Evolutionary conservation across 139 green algal species (phyloP).

Genomic region (Tetradesmus lagerheimii): DNA sequence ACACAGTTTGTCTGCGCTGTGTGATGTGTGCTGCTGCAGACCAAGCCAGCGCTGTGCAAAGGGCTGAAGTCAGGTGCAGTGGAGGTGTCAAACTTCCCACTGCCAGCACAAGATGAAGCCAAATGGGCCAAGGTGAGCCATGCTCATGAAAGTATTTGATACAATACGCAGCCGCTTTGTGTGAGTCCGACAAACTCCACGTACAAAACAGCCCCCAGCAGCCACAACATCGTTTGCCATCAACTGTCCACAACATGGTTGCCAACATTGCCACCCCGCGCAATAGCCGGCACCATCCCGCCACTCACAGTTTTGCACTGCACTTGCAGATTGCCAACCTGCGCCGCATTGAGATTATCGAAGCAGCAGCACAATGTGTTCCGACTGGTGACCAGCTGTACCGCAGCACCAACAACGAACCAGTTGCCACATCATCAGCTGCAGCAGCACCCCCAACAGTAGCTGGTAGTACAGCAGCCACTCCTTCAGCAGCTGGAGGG

Average conservation of each 20-base stretch:
- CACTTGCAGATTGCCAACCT: constrained; percentile 25
- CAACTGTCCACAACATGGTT: too few species aligned
- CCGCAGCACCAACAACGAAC: neutral
- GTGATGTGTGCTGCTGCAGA: constrained; percentile 15
- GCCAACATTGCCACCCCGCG: too few species aligned
- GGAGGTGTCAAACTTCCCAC: constrained; percentile 45
- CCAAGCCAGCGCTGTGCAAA: constrained; percentile 25
- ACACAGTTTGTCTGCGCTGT: too few species aligned
- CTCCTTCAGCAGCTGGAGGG: neutral
- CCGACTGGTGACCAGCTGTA: neutral
- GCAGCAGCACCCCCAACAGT: neutral
- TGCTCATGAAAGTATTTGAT: too few species aligned
- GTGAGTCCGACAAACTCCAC: too few species aligned
- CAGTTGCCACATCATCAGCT: neutral
- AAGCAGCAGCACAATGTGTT: constrained; percentile 2
- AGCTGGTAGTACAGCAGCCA: neutral
- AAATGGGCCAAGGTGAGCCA: constrained; percentile 16
- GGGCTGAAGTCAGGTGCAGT: constrained; percentile 11
- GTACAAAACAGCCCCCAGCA: too few species aligned
- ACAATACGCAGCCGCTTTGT: too few species aligned
- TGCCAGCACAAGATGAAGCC: constrained; percentile 24
- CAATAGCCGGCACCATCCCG: too few species aligned
- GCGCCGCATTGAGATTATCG: constrained; percentile 26
- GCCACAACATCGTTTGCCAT: too few species aligned
- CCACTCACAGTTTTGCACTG: too few species aligned